Percentiles rank a stretch among this genome's conserved stretches.
phyloP scores from a whole-genome alignment of 2,329 filamentous ascomycete genomes.

The Raffaelea arxii region DNA sequence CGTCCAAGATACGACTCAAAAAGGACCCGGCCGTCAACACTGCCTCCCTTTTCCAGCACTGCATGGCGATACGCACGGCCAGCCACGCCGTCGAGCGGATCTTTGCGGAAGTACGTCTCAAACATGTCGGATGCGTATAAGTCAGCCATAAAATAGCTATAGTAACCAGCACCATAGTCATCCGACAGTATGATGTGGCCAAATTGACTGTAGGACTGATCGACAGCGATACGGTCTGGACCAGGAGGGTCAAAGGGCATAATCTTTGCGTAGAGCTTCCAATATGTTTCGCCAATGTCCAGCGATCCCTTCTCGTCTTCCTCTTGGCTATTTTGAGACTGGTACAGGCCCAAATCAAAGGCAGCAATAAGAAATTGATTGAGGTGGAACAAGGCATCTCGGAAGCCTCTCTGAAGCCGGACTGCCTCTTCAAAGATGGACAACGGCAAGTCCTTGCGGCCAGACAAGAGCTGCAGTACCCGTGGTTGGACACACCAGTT shows the following conservation, averaged over 20 bases:
- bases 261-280: conserved; percentile 62
- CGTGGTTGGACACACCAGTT: conserved; percentile 64
- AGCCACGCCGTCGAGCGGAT: background rate
- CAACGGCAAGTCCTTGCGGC: conserved; percentile 60
- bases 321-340: too few relatives aligned
- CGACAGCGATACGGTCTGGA: conserved; percentile 56
- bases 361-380: conserved; percentile 70
- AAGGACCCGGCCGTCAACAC: conserved; percentile 69
- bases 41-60: conserved; percentile 66
- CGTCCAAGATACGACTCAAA: conserved; percentile 68
- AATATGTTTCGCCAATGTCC: conserved; percentile 58
- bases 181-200: conserved; percentile 76
- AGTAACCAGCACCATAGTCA: conserved; percentile 79
- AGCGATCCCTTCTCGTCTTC: conserved; percentile 57
- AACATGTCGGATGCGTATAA: conserved; percentile 55
- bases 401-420: conserved; percentile 63
- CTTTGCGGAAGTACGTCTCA: background rate
- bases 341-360: conserved; percentile 74
- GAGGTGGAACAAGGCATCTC: conserved; percentile 67
- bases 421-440: conserved; percentile 68
- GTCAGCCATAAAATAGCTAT: conserved; percentile 61
- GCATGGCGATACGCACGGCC: conserved; percentile 56
- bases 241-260: conserved; percentile 58
- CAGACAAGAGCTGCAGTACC: conserved; percentile 57
- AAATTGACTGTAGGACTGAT: conserved; percentile 34